phyloP scores from a whole-genome alignment of 1,284 basidiomycete species.

The Ustilago nuda region DNA sequence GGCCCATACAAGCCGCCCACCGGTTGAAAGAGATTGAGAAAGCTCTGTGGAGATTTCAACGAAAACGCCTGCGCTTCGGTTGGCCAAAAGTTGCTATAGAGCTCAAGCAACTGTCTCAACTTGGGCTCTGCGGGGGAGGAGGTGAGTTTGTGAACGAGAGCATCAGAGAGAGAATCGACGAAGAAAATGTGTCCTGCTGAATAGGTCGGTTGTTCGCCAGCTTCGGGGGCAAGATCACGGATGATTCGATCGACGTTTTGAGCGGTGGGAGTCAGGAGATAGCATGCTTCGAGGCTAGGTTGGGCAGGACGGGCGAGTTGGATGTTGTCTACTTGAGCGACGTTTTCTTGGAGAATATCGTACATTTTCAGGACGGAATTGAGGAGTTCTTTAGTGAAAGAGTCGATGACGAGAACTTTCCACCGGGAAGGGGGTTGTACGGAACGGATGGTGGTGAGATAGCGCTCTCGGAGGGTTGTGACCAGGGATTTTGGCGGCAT shows the following conservation, averaged over 20 bases:
- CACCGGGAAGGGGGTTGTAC: constrained; percentile 73
- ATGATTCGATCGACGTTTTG: constrained; percentile 94
- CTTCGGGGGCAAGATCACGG: constrained; percentile 59
- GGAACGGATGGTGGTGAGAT: constrained; percentile 63
- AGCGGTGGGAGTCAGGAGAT: constrained; percentile 91
- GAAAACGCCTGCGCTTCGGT: constrained; percentile 62
- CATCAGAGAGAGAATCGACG: constrained; percentile 79
- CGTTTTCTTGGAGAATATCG: constrained; percentile 67
- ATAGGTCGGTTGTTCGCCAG: constrained; percentile 74
- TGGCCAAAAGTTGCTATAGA: constrained; percentile 66
- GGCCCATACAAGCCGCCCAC: constrained; percentile 72
- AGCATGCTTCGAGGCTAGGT: constrained; percentile 71
- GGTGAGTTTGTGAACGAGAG: constrained; percentile 63
- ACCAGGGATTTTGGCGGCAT: constrained; percentile 56
- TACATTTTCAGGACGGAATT: constrained; percentile 88
- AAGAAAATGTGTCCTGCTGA: constrained; percentile 93
- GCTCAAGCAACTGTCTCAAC: constrained; percentile 65
- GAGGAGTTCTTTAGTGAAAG: constrained; percentile 86
- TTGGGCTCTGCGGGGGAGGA: constrained; percentile 64
- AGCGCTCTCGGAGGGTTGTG: constrained; percentile 54
- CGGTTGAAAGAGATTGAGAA: constrained; percentile 53
- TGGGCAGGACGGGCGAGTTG: constrained; percentile 59
- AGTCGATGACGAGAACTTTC: constrained; percentile 97
- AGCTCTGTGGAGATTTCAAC: constrained; percentile 60
- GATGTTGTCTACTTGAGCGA: constrained; percentile 66